A percentile compares a stretch with the other conserved stretches of the same genome.
Evolutionary conservation across 495 filamentous ascomycete genomes (phyloP).

Genomic region (Jackrogersella minutella): DNA sequence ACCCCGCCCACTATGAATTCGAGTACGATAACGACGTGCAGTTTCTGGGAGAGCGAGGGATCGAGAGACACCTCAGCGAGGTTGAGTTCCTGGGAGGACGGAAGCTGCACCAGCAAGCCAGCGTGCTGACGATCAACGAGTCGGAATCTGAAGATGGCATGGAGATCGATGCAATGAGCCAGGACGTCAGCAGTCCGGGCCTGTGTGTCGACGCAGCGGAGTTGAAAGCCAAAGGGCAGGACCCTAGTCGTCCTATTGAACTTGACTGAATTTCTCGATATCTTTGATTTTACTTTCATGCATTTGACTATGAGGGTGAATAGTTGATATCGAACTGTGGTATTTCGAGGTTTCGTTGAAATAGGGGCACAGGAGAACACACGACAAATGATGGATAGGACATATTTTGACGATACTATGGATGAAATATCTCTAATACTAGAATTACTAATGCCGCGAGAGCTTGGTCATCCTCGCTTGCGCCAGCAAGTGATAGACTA

Average conservation of each 20-base stretch:
- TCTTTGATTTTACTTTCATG: not conserved
- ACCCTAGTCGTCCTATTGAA: conserved; percentile 12
- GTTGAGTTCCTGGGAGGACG: conserved; percentile 25
- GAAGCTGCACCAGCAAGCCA: conserved; percentile 1
- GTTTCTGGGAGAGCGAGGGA: conserved; percentile 23
- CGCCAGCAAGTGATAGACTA: not conserved
- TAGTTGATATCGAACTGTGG: not conserved
- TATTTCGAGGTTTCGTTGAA: not conserved
- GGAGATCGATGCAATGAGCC: conserved; percentile 30
- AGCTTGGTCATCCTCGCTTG: not conserved
- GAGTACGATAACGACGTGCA: conserved; percentile 27
- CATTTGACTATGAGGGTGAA: not conserved
- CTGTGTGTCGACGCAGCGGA: conserved; percentile 12
- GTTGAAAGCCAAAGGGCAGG: not conserved
- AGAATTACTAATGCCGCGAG: not conserved
- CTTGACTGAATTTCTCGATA: conserved; percentile 7
- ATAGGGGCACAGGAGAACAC: not conserved
- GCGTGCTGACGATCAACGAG: conserved; percentile 22
- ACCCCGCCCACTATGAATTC: not conserved
- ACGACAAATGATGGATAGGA: too few relatives aligned
- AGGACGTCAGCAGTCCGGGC: conserved; percentile 7
- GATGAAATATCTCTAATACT: not conserved
- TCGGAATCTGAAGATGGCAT: conserved; percentile 23
- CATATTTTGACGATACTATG: not conserved
- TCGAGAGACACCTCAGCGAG: conserved; percentile 7